A percentile compares a stretch with the other conserved stretches of the same genome.
These are phyloP conservation scores for Chaetomium fimeti DNA, from an alignment of 495 filamentous ascomycete genomes.

Conservation along the genomic window DNA sequence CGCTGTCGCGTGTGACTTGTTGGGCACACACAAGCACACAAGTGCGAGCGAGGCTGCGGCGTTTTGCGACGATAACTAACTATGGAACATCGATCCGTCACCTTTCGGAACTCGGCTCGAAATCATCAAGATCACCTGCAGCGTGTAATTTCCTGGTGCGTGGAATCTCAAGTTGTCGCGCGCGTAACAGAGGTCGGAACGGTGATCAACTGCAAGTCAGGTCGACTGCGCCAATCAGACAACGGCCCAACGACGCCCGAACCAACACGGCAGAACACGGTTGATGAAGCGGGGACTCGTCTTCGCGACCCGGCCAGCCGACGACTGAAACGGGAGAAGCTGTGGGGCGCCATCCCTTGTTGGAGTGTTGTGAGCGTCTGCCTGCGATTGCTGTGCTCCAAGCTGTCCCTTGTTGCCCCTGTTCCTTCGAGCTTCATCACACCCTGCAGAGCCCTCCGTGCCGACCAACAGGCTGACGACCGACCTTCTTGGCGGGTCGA, in stretches of 20 bases:
- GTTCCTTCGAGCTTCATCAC: constrained; percentile 14
- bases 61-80: neutral
- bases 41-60: neutral
- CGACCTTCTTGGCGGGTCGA: neutral
- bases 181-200: constrained; percentile 27
- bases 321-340: neutral
- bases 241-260: neutral
- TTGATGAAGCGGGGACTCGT: neutral
- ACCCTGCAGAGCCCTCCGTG: no score
- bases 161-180: constrained; percentile 23
- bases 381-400: neutral
- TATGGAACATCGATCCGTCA: neutral
- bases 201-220: constrained; percentile 23
- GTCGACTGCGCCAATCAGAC: constrained; percentile 8
- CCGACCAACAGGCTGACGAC: neutral
- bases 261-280: neutral
- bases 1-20: neutral
- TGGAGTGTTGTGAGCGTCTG: neutral
- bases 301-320: constrained; percentile 1
- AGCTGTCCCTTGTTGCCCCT: constrained; percentile 6
- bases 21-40: neutral
- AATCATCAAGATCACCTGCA: constrained; percentile 10
- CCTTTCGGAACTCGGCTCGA: neutral
- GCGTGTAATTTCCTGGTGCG: constrained; percentile 5
- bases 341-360: constrained; percentile 7